Conservation (phyloP, 2,329 filamentous ascomycete species). For the Westerdykella sp. region DNA sequence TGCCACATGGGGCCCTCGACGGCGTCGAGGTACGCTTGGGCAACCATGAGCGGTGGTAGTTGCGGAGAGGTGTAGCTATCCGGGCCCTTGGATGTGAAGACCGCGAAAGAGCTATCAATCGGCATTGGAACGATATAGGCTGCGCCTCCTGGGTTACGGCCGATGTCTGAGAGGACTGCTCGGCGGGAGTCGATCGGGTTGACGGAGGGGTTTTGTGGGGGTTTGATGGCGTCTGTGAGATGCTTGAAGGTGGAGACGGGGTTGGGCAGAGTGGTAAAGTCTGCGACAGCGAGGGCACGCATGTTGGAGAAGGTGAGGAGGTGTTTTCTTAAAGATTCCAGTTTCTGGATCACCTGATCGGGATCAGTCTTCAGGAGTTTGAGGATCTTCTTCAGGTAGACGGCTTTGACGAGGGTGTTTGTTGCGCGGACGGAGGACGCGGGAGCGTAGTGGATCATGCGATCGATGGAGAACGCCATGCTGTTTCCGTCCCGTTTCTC, state of each 20-base stretch:
- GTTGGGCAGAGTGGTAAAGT: slow-evolving; percentile 65
- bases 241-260: slow-evolving; percentile 75
- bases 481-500: slow-evolving; percentile 76
- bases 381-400: slow-evolving; percentile 80
- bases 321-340: slow-evolving; percentile 67
- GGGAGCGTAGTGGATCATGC: slow-evolving; percentile 72
- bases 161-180: slow-evolving; percentile 68
- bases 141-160: slow-evolving; percentile 65
- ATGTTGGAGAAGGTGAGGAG: slow-evolving; percentile 83
- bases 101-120: slow-evolving; percentile 84
- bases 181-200: slow-evolving; percentile 64
- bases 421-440: slow-evolving; percentile 71
- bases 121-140: slow-evolving; percentile 83
- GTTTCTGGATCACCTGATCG: slow-evolving; percentile 65
- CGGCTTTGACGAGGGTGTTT: slow-evolving; percentile 75
- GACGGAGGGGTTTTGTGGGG: slow-evolving; percentile 49
- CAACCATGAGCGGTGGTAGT: slow-evolving; percentile 79
- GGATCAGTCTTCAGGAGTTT: slow-evolving; percentile 73
- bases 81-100: slow-evolving; percentile 68
- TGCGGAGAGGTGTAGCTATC: slow-evolving; percentile 68
- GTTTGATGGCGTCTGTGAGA: slow-evolving; percentile 46
- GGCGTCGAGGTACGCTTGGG: slow-evolving; percentile 83
- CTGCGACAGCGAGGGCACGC: slow-evolving; percentile 75
- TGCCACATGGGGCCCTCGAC: slow-evolving; percentile 94
- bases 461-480: slow-evolving; percentile 58